phyloP scores from a whole-genome alignment of 2,329 filamentous ascomycete genomes.

The Diaporthe batatas region DNA sequence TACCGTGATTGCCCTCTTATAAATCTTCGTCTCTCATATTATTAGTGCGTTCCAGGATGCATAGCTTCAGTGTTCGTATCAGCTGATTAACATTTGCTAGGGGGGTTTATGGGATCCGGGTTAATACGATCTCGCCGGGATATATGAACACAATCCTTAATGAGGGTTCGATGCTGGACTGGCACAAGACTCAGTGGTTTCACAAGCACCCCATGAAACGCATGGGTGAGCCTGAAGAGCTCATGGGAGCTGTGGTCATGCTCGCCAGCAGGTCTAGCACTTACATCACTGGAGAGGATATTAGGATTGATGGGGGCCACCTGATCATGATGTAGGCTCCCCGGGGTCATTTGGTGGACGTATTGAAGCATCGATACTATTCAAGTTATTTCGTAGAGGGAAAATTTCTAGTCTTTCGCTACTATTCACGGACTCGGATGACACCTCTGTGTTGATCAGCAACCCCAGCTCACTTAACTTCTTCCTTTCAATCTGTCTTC shows the following conservation, averaged over 20 bases:
- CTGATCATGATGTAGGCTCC: constrained; percentile 38
- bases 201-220: constrained; percentile 72
- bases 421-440: neutral
- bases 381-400: no score
- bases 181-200: constrained; percentile 68
- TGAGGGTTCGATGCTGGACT: constrained; percentile 70
- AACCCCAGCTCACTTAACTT: neutral
- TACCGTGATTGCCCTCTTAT: no score
- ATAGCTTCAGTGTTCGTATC: no score
- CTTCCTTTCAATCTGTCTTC: constrained; percentile 38
- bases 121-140: constrained; percentile 78
- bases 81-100: no score
- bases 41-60: no score
- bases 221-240: constrained; percentile 74
- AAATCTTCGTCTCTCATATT: no score
- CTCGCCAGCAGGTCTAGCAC: constrained; percentile 71
- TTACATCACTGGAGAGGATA: constrained; percentile 78
- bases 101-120: constrained; percentile 75
- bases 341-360: no score
- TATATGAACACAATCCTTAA: constrained; percentile 86
- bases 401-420: no score
- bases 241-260: constrained; percentile 73
- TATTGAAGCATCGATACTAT: neutral
- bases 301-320: constrained; percentile 72
- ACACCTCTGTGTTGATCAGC: neutral